Evolutionary conservation across 2,329 filamentous ascomycete species (phyloP), one percentile per base, ranked within the genome.

Genomic region (Phoma herbarum): DNA sequence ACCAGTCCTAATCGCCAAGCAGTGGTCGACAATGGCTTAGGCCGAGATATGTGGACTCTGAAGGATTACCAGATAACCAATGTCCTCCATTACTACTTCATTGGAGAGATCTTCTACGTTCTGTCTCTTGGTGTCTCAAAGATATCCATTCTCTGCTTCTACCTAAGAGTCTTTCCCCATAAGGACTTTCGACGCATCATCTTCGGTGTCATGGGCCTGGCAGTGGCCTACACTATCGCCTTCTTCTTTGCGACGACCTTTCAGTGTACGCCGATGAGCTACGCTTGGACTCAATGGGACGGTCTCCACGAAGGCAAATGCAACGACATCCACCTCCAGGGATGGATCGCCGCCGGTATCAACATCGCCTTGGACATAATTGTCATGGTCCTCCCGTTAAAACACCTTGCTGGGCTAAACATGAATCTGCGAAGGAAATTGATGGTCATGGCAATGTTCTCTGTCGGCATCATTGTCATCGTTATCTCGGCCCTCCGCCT

Each of bases 21-120:
- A 69, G 65, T 69, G 52, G 52, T 57, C 0, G 28, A 65, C 3
- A 67, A 67, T 49, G 84, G 83, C 0, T 68, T 85, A 9, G 82
- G 83, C 4, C 76, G 70, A n/a, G 83, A 86, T 50, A 77, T 85
- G 22, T 85, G 83, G 83, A 83, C 81, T 0, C 57, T 85, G 16
- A 60, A 72, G 0, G 63, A 71, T 0, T 61, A 74, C 0, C 67
- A 78, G 25, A 78, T 86, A 42, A 81, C 77, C 20, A 69, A 69
- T 2, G 81, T 86, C n/a, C 69, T 76, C n/a, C 52, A 51, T 12
- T 70, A 59, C 53, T 69, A 60, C 57, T 70, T 35, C 29, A 10
- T 57, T 1, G 73, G 70, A 37, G 72, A 77, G 48, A 68, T 76
- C n/a, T 70, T 74, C 46, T 77, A 76, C 63, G 65, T 75, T n/a